phyloP scores from a whole-genome alignment of 140 eudicot species.

The Oenanthe javanica region DNA sequence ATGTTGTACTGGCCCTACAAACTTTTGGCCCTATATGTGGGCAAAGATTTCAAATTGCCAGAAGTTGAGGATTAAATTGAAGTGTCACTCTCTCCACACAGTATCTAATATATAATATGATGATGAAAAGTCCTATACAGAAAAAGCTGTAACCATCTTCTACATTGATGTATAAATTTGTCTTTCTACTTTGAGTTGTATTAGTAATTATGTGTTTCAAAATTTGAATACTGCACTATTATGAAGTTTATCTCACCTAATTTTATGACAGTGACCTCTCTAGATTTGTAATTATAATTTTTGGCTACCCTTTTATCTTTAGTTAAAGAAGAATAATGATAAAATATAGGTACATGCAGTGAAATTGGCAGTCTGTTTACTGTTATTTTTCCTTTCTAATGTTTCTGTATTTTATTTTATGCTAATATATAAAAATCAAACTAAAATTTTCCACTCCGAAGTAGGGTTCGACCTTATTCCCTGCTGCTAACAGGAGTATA shows the following conservation, averaged over 20 bases:
- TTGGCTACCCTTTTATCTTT: no score
- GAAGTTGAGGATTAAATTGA: no score
- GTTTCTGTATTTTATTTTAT: no score
- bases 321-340: no score
- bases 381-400: no score
- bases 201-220: not conserved
- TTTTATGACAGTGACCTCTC: not conserved
- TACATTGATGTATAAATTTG: not conserved
- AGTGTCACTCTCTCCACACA: conserved; percentile 17
- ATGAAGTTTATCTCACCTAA: not conserved
- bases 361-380: no score
- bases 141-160: conserved; percentile 4
- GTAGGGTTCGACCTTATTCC: no score
- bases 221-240: not conserved
- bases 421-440: no score
- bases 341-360: no score
- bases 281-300: no score
- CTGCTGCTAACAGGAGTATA: no score
- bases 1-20: not conserved
- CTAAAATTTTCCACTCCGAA: no score
- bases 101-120: not conserved
- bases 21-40: not conserved
- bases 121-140: not conserved
- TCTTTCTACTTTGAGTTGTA: not conserved
- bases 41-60: not conserved